These are phyloP conservation scores for Phalaenopsis hybrid DNA, from an alignment of 116 monocot species.

Conservation along the genomic window DNA sequence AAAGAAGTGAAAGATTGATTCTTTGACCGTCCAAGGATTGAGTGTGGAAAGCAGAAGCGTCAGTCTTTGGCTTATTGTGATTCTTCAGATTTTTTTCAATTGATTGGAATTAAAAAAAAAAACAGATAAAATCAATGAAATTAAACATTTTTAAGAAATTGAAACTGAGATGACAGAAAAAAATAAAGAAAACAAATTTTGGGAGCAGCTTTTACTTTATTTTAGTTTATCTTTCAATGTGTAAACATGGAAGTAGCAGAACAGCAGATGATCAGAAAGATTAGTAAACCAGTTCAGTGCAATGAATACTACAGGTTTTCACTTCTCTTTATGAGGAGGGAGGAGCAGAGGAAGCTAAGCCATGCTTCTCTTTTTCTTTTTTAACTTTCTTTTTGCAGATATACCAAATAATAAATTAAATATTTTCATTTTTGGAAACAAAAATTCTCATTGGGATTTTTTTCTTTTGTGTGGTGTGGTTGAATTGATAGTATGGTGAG, in stretches of 20 bases:
- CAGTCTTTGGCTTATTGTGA: background rate
- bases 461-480: too few species aligned
- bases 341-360: background rate
- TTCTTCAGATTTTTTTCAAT: background rate
- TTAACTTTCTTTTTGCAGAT: too few species aligned
- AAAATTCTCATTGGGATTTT: too few species aligned
- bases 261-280: too few species aligned
- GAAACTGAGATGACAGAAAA: background rate
- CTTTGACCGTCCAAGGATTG: slow-evolving; percentile 43
- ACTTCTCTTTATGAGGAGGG: background rate
- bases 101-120: background rate
- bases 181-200: background rate
- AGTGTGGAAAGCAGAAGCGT: background rate
- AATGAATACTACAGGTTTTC: background rate
- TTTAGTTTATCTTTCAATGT: background rate
- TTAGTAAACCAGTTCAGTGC: background rate
- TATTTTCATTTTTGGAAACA: too few species aligned
- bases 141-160: background rate
- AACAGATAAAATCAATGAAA: background rate
- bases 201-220: background rate
- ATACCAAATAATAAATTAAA: too few species aligned
- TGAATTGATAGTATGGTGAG: too few species aligned
- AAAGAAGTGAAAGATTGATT: slow-evolving; percentile 7
- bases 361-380: background rate
- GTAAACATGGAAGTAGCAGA: too few species aligned